Conservation (phyloP, 2,329 filamentous ascomycete species). For the Ceratocystis lukuohia region DNA sequence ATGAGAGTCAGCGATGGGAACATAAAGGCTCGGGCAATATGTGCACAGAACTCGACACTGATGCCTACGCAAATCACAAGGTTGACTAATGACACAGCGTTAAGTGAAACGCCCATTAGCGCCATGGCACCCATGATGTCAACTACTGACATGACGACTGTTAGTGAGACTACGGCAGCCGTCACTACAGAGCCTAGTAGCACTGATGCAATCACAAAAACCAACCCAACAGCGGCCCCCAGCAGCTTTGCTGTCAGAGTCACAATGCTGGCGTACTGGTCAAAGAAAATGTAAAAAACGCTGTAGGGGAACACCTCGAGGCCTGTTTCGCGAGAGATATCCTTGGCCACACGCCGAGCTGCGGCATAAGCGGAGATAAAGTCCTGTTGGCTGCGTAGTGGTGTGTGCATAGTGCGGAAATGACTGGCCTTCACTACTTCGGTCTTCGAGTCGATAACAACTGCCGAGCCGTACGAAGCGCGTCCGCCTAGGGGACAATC, state of each 20-base stretch:
- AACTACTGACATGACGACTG: conserved; percentile 83
- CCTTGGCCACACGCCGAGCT: conserved; percentile 72
- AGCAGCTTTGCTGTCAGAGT: conserved; percentile 66
- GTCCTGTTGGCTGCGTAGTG: conserved; percentile 74
- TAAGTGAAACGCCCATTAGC: conserved; percentile 72
- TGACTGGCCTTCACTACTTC: conserved; percentile 67
- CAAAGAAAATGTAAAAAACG: conserved; percentile 98
- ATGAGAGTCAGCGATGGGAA: conserved; percentile 76
- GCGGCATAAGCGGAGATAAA: conserved; percentile 86
- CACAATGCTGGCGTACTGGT: conserved; percentile 84
- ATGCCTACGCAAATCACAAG: conserved; percentile 96
- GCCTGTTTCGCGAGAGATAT: conserved; percentile 56
- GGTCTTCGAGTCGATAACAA: conserved; percentile 59
- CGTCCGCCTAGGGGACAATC: conserved; percentile 80
- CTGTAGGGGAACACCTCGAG: conserved; percentile 91
- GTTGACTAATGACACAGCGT: conserved; percentile 91
- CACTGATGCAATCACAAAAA: conserved; percentile 64
- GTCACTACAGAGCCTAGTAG: conserved; percentile 77
- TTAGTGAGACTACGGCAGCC: conserved; percentile 66
- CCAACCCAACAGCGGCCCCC: conserved; percentile 70
- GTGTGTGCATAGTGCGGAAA: conserved; percentile 82
- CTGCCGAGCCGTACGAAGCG: conserved; percentile 72
- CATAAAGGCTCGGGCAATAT: conserved; percentile 90
- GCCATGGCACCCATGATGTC: conserved; percentile 96
- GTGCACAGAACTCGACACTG: conserved; percentile 91